phyloP scores from a whole-genome alignment of 2,329 filamentous ascomycete species.

The Dactylellina drechsleri region DNA sequence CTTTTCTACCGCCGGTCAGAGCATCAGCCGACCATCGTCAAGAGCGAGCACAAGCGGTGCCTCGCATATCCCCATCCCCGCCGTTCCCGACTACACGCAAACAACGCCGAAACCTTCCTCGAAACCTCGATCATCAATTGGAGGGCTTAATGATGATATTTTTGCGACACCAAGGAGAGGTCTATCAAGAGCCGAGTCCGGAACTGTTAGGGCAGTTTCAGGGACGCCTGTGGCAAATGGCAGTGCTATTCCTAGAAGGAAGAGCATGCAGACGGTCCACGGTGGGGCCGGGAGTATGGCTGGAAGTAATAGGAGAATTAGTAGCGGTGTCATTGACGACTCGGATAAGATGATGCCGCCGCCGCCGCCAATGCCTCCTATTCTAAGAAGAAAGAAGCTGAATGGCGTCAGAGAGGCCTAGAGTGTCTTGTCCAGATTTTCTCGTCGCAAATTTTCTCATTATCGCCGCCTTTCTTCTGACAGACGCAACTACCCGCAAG shows the following conservation, averaged over 20 bases:
- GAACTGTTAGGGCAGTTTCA: conserved; percentile 51
- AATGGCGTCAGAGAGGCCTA: conserved; percentile 56
- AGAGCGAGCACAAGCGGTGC: conserved; percentile 32
- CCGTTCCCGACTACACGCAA: conserved; percentile 35
- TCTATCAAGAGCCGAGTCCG: conserved; percentile 49
- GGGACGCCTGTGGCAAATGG: conserved; percentile 42
- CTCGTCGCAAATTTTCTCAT: conserved; percentile 14
- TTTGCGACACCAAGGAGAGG: conserved; percentile 46
- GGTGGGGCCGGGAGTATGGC: conserved; percentile 55
- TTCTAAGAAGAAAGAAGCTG: conserved; percentile 56
- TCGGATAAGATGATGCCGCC: conserved; percentile 34
- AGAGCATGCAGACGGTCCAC: conserved; percentile 55
- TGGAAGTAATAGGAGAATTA: conserved; percentile 44
- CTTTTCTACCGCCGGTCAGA: conserved; percentile 39
- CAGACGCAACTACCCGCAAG: no score
- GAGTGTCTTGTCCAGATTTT: conserved; percentile 21
- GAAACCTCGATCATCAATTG: conserved; percentile 46
- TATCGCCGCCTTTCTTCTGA: background rate
- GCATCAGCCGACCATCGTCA: conserved; percentile 42
- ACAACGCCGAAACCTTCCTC: conserved; percentile 27
- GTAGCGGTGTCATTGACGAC: conserved; percentile 18
- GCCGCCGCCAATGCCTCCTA: conserved; percentile 36
- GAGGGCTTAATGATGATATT: conserved; percentile 43
- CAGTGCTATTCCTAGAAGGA: conserved; percentile 55
- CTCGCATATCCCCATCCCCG: conserved; percentile 42